Evolutionary conservation across 805 yeast species (phyloP).

Genomic region (Candida arabinofermentans): DNA sequence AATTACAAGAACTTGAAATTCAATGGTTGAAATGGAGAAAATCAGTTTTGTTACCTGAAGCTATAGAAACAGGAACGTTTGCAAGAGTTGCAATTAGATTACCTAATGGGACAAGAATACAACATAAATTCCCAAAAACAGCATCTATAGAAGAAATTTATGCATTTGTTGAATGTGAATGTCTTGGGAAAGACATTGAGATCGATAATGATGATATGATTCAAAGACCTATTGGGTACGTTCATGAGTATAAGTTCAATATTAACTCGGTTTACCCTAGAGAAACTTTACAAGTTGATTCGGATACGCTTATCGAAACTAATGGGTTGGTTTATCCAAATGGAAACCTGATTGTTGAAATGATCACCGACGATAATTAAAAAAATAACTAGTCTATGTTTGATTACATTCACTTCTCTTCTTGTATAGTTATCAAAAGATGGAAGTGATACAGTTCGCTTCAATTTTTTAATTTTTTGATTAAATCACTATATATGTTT

Average conservation of each 20-base stretch:
- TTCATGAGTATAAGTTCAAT: conserved; percentile 45
- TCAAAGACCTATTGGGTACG: conserved; percentile 32
- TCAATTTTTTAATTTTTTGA: too few relatives aligned
- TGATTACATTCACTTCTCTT: too few relatives aligned
- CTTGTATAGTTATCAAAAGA: background rate
- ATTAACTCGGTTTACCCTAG: conserved; percentile 59
- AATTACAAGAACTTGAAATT: conserved; percentile 16
- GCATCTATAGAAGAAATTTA: conserved; percentile 59
- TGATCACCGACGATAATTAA: too few relatives aligned
- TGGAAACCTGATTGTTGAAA: conserved; percentile 51
- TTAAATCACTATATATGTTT: too few relatives aligned
- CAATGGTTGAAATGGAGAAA: conserved; percentile 51
- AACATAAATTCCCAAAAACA: conserved; percentile 43
- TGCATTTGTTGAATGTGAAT: conserved; percentile 59
- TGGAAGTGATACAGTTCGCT: background rate
- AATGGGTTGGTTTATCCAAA: conserved; percentile 53
- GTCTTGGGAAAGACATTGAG: conserved; percentile 21
- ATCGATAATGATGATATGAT: conserved; percentile 31
- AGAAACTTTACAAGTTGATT: conserved; percentile 32
- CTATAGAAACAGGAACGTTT: conserved; percentile 18
- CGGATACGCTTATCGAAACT: conserved; percentile 33
- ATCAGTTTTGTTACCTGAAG: conserved; percentile 18
- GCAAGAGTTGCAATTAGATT: conserved; percentile 72
- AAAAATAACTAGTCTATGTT: too few relatives aligned
- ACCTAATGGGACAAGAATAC: conserved; percentile 56